These are phyloP conservation scores for Aspergillus hancockii DNA, from an alignment of 495 filamentous ascomycete species.

Conservation along the genomic window DNA sequence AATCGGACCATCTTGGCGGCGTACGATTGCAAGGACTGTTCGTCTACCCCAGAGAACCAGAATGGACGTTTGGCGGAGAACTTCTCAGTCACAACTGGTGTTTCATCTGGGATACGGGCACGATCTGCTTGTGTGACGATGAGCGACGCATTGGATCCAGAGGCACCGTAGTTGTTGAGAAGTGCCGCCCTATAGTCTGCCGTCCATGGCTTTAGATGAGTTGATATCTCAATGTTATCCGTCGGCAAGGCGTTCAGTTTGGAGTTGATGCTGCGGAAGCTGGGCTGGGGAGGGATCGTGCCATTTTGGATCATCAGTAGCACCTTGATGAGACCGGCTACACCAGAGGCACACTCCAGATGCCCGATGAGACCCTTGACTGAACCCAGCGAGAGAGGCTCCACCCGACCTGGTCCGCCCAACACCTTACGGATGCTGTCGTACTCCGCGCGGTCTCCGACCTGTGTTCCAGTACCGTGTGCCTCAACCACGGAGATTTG, in stretches of 20 bases:
- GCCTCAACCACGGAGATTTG: slow-evolving; percentile 22
- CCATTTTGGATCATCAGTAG: slow-evolving; percentile 49
- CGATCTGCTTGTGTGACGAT: slow-evolving; percentile 23
- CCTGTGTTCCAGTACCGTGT: slow-evolving; percentile 36
- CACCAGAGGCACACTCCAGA: slow-evolving; percentile 47
- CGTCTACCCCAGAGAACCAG: neutral
- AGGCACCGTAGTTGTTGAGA: slow-evolving; percentile 49
- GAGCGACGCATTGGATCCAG: slow-evolving; percentile 38
- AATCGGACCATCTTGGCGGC: neutral
- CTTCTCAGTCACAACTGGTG: no score
- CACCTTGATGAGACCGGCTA: slow-evolving; percentile 43
- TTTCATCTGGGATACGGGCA: neutral
- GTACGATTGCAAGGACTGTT: neutral
- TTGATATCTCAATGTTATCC: slow-evolving; percentile 34
- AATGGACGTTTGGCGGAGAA: neutral
- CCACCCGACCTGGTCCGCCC: slow-evolving; percentile 18
- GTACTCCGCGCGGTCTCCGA: slow-evolving; percentile 42
- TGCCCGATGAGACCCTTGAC: slow-evolving; percentile 53
- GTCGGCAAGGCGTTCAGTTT: slow-evolving; percentile 25
- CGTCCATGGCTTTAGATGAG: slow-evolving; percentile 28
- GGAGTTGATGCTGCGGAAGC: slow-evolving; percentile 39
- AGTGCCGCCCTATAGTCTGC: slow-evolving; percentile 31
- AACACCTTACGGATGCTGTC: slow-evolving; percentile 35
- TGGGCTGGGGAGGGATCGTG: slow-evolving; percentile 40
- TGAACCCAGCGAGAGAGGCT: slow-evolving; percentile 32